phyloP scores from a whole-genome alignment of 2,329 filamentous ascomycete genomes.

The Aspergillus fischeri region DNA sequence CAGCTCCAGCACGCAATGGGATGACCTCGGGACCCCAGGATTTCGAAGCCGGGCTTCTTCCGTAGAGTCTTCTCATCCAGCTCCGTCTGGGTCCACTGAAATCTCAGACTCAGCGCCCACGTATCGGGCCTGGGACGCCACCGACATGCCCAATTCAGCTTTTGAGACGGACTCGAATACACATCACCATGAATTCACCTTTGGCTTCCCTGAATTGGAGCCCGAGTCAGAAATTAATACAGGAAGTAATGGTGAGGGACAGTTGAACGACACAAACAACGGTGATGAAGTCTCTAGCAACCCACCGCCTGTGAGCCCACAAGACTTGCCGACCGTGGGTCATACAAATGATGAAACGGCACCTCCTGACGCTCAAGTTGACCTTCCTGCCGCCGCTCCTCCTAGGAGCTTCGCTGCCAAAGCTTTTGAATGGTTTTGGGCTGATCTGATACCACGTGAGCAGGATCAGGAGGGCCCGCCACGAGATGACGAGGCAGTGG shows the following conservation, averaged over 20 bases:
- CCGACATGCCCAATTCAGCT: background rate
- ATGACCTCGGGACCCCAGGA: background rate
- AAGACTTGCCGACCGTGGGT: background rate
- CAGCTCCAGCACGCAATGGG: background rate
- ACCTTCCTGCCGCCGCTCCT: constrained; percentile 10
- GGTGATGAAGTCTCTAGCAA: background rate
- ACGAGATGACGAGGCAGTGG: constrained; percentile 57
- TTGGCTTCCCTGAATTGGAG: background rate
- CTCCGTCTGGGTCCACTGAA: background rate
- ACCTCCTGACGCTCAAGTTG: background rate
- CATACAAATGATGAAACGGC: background rate
- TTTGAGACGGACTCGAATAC: background rate
- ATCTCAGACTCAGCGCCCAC: background rate
- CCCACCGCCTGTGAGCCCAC: background rate
- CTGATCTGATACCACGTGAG: constrained; percentile 30
- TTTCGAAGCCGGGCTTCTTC: background rate
- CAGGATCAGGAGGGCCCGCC: constrained; percentile 38
- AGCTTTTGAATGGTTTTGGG: constrained; percentile 45
- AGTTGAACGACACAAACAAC: background rate
- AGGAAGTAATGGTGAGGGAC: background rate
- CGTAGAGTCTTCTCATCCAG: background rate
- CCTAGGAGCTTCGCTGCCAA: constrained; percentile 22
- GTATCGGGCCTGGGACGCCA: constrained; percentile 3
- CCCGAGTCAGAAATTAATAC: background rate
- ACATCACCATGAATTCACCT: constrained; percentile 1